Evolutionary conservation across 108 stramenopile species (phyloP), one percentile per base, ranked within the genome.

Genomic region (Phaeodactylum tricornutum): DNA sequence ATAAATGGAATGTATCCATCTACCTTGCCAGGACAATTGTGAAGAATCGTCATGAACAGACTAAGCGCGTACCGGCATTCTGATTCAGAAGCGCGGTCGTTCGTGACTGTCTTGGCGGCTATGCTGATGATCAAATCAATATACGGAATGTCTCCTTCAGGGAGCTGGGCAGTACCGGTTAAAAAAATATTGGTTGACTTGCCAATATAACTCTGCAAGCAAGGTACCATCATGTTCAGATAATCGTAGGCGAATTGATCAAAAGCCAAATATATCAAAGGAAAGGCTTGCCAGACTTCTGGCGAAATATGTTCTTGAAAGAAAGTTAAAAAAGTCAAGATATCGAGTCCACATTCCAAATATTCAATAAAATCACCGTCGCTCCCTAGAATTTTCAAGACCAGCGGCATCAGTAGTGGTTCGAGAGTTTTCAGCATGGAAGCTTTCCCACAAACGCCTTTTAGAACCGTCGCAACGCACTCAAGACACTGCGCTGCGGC

Each of bases 241-340:
- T 95, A 96, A 56, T 98, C 97, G 59, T 84, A 96, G 0, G 97
- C 97, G 81, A 82, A 98, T 46, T 87, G 69, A 40, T 96, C 77
- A 67, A 94, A 94, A 4, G 94, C 87, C 12, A 71, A 33, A 53
- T 94, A 91, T 11, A 98, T 61, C 29, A 89, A 81, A 15, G 93
- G 92, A 71, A 96, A 98, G 8, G 83, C 71, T 50, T 84, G 72
- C 97, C 97, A 98, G 34, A 98, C 53, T 45, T 76, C 79, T 22
- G 72, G 73, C 22, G 93, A 89, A 37, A 98, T 72, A 29, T 66
- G 47, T 9, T 55, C 66, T 31, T 87, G 87, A 68, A 91, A 94
- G 61, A 92, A 97, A 23, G 94, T 94, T 38, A 97, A 71, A 67
- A 91, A 93, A 4, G 90, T 89, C 49, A 97, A 55, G 22, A 95